phyloP scores from a whole-genome alignment of 805 yeast species.

The Yarrowia yakushimensis region DNA sequence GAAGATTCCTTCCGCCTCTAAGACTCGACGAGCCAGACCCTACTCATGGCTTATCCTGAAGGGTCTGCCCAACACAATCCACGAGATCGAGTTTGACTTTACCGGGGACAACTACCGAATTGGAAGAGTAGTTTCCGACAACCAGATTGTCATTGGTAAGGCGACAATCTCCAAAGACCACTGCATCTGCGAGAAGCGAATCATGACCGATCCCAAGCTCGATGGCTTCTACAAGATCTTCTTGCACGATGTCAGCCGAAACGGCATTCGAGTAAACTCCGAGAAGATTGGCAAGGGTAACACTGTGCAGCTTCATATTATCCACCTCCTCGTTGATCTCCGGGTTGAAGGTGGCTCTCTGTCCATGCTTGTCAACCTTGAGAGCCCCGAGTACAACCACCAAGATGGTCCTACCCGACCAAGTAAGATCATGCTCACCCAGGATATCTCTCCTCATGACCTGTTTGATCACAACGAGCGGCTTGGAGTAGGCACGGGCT shows the following conservation, averaged over 20 bases:
- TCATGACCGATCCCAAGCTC: constrained; percentile 7
- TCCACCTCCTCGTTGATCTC: neutral
- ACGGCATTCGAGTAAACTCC: constrained; percentile 11
- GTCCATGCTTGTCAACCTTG: neutral
- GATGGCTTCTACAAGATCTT: constrained; percentile 6
- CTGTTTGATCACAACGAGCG: neutral
- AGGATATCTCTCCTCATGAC: neutral
- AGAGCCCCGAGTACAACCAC: neutral
- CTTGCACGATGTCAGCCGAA: constrained; percentile 16
- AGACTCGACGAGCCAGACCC: neutral
- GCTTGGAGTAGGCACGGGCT: neutral
- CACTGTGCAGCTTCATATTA: neutral
- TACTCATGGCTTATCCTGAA: constrained; percentile 10
- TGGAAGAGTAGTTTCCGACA: neutral
- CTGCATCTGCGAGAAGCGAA: neutral
- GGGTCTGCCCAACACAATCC: neutral
- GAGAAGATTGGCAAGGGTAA: neutral
- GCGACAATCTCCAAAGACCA: constrained; percentile 13
- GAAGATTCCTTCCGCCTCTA: neutral
- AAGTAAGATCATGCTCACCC: neutral
- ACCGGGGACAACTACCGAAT: constrained; percentile 4
- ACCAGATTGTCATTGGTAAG: constrained; percentile 6
- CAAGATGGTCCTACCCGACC: neutral
- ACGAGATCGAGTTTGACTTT: neutral
- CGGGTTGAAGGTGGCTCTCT: neutral